Evolutionary conservation across 495 filamentous ascomycete genomes (phyloP).

Genomic region (Xylaria venustula): DNA sequence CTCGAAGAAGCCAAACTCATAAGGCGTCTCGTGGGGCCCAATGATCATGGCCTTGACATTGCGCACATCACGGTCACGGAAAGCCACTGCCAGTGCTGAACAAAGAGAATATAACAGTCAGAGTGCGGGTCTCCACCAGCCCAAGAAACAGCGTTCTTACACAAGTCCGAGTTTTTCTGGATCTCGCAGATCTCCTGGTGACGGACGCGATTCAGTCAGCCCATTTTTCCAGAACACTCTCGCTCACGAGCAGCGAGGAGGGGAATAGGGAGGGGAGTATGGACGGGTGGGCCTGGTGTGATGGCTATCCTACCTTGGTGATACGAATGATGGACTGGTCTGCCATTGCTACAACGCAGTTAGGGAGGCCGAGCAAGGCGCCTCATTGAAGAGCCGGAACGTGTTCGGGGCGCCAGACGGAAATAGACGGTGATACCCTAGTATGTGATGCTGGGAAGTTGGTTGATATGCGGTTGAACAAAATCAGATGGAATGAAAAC

Average conservation of each 20-base stretch:
- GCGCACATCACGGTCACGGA: slow-evolving; percentile 81
- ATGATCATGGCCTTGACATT: slow-evolving; percentile 87
- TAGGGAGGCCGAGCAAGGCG: neutral
- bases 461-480: no score
- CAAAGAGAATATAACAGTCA: slow-evolving; percentile 9
- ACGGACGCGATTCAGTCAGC: slow-evolving; percentile 34
- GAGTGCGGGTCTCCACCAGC: neutral
- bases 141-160: slow-evolving; percentile 42
- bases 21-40: slow-evolving; percentile 91
- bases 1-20: slow-evolving; percentile 97
- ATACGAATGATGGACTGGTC: slow-evolving; percentile 85
- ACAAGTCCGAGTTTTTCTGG: slow-evolving; percentile 76
- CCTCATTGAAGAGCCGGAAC: slow-evolving; percentile 4
- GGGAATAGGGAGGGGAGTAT: no score
- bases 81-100: slow-evolving; percentile 80
- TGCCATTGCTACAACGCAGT: slow-evolving; percentile 52
- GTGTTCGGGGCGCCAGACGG: neutral
- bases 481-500: neutral
- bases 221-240: slow-evolving; percentile 22
- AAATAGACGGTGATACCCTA: neutral
- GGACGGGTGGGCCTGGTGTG: slow-evolving; percentile 2
- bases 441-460: no score
- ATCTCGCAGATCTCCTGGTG: slow-evolving; percentile 78
- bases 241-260: neutral
- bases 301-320: slow-evolving; percentile 60